Conservation (phyloP, 192 early-diverging fungal genomes). For the Lobosporangium transversale region DNA sequence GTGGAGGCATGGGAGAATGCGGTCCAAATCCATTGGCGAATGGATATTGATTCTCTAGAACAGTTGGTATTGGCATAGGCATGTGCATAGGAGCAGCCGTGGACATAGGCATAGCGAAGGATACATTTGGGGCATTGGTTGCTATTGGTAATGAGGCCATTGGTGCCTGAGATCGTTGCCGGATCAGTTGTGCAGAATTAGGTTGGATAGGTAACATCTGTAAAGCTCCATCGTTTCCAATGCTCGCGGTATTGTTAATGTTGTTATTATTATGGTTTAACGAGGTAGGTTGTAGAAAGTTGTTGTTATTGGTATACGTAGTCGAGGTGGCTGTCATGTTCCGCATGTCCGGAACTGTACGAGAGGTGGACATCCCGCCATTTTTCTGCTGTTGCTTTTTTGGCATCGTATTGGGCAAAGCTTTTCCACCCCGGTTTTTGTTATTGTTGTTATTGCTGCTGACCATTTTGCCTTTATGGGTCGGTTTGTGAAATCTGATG, state of each 20-base stretch:
- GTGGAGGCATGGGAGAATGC: conserved; percentile 3
- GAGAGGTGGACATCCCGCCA: neutral
- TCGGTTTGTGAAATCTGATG: too few species aligned
- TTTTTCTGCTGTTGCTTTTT: neutral
- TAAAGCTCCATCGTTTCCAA: conserved; percentile 12
- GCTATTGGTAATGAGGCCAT: conserved; percentile 8
- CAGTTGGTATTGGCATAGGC: conserved; percentile 15
- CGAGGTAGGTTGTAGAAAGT: conserved; percentile 12
- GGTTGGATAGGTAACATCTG: conserved; percentile 28
- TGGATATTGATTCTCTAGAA: conserved; percentile 8
- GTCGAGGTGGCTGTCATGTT: neutral
- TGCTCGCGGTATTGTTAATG: conserved; percentile 15
- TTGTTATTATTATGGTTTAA: conserved; percentile 14
- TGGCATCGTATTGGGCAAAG: neutral
- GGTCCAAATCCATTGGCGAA: conserved; percentile 26
- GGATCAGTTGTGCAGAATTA: conserved; percentile 33
- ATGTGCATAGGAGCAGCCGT: conserved; percentile 5
- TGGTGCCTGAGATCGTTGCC: conserved; percentile 49
- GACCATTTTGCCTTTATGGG: conserved; percentile 7
- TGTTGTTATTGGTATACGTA: conserved; percentile 13
- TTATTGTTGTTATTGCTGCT: neutral
- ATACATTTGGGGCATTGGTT: conserved; percentile 16
- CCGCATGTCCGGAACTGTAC: neutral
- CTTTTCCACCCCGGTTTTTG: neutral
- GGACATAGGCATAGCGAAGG: conserved; percentile 21